Evolutionary conservation across 768 basidiomycete genomes (phyloP).

Genomic region (Galerina marginata): DNA sequence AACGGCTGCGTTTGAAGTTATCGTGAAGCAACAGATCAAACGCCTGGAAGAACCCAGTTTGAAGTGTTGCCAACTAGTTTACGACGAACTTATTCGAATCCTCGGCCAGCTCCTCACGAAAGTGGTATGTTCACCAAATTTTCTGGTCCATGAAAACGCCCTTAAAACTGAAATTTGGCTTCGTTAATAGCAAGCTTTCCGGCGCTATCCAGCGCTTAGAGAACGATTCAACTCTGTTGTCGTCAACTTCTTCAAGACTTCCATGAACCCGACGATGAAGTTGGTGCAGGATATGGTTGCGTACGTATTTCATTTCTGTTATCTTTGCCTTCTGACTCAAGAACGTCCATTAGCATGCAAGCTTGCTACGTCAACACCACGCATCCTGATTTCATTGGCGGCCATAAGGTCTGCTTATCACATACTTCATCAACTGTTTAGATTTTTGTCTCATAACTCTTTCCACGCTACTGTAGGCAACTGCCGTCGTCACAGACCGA

Average conservation of each 20-base stretch:
- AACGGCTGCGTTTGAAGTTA: constrained; percentile 96
- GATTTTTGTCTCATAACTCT: constrained; percentile 6
- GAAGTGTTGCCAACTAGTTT: constrained; percentile 95
- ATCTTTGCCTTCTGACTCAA: neutral
- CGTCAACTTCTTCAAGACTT: constrained; percentile 93
- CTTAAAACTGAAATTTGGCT: neutral
- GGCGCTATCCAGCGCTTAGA: constrained; percentile 93
- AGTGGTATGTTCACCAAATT: constrained; percentile 62
- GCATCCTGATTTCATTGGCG: constrained; percentile 97
- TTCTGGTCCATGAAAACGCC: neutral
- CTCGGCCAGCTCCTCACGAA: constrained; percentile 89
- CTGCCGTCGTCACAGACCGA: constrained; percentile 84
- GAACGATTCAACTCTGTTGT: constrained; percentile 97
- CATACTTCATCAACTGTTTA: neutral
- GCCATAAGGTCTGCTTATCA: constrained; percentile 70
- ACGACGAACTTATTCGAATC: constrained; percentile 97
- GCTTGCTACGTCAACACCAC: constrained; percentile 99
- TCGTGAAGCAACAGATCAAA: constrained; percentile 99
- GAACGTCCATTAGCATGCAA: constrained; percentile 74
- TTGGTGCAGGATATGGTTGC: constrained; percentile 92
- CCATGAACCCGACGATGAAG: constrained; percentile 95
- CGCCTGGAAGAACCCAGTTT: constrained; percentile 92
- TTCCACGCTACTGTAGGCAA: constrained; percentile 58
- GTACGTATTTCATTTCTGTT: constrained; percentile 49
- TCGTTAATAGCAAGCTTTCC: constrained; percentile 82